A percentile compares a stretch with the other conserved stretches of the same genome.
phyloP scores from a whole-genome alignment of 1,139 yeast species.

The Suhomyces atakaporum region DNA sequence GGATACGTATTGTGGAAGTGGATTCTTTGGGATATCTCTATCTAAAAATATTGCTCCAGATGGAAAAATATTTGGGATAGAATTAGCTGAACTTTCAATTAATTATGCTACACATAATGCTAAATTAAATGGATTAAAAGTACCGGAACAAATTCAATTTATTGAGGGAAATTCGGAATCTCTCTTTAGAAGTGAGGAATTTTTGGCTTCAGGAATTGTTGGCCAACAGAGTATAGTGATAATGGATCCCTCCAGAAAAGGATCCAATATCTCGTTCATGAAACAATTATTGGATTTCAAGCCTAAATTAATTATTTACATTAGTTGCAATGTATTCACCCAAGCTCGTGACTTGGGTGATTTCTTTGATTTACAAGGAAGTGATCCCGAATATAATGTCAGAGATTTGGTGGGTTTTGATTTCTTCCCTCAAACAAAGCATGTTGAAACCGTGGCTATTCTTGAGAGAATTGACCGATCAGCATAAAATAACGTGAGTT shows the following conservation, averaged over 20 bases:
- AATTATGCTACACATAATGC: conserved; percentile 45
- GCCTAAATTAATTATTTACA: conserved; percentile 41
- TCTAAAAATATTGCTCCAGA: conserved; percentile 28
- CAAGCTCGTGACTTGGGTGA: conserved; percentile 46
- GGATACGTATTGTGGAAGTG: conserved; percentile 51
- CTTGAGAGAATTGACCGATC: conserved; percentile 27
- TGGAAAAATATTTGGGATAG: conserved; percentile 48
- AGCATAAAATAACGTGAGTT: too few relatives aligned
- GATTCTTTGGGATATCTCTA: conserved; percentile 46
- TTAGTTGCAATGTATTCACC: conserved; percentile 50
- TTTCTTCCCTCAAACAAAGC: conserved; percentile 52
- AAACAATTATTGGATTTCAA: conserved; percentile 37
- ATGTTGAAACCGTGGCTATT: conserved; percentile 47
- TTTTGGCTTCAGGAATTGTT: conserved; percentile 24
- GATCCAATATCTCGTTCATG: conserved; percentile 37
- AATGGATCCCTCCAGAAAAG: conserved; percentile 51
- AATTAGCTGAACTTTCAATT: conserved; percentile 35
- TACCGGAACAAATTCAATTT: conserved; percentile 33
- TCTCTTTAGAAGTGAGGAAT: conserved; percentile 32
- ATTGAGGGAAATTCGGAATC: conserved; percentile 42
- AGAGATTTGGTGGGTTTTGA: conserved; percentile 44
- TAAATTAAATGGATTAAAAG: conserved; percentile 35
- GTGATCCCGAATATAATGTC: conserved; percentile 26
- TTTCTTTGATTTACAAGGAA: conserved; percentile 28
- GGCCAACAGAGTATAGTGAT: conserved; percentile 42